phyloP scores from a whole-genome alignment of 768 basidiomycete species.

The Rhizopogon salebrosus region DNA sequence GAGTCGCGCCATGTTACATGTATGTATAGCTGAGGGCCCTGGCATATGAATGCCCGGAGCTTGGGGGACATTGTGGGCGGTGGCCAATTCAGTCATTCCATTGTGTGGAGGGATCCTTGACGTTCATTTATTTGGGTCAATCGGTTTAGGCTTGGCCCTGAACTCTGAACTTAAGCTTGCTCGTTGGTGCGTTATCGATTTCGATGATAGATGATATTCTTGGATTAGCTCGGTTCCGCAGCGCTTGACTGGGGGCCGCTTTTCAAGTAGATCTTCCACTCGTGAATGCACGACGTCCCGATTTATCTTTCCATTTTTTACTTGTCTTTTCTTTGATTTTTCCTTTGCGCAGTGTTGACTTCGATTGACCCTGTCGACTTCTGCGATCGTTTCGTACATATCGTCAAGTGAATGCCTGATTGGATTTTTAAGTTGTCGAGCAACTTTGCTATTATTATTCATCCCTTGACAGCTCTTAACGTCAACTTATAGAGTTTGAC shows the following conservation, averaged over 20 bases:
- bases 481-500: too few species aligned
- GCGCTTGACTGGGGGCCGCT: not conserved
- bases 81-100: not conserved
- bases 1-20: constrained; percentile 48
- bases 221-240: not conserved
- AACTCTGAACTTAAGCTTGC: too few species aligned
- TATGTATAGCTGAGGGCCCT: constrained; percentile 17
- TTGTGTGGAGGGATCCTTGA: not conserved
- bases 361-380: too few species aligned
- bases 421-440: too few species aligned
- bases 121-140: not conserved
- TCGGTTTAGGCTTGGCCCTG: not conserved
- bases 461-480: too few species aligned
- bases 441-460: too few species aligned
- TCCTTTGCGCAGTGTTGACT: too few species aligned
- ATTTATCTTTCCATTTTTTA: too few species aligned
- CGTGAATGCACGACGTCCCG: too few species aligned
- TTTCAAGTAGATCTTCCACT: not conserved
- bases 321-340: too few species aligned
- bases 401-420: too few species aligned
- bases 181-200: not conserved
- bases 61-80: not conserved
- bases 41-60: not conserved
- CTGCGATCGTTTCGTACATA: too few species aligned
- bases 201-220: not conserved